Evolutionary conservation across 257 asterid genomes (phyloP).

Genomic region (Gynochthodes officinalis): DNA sequence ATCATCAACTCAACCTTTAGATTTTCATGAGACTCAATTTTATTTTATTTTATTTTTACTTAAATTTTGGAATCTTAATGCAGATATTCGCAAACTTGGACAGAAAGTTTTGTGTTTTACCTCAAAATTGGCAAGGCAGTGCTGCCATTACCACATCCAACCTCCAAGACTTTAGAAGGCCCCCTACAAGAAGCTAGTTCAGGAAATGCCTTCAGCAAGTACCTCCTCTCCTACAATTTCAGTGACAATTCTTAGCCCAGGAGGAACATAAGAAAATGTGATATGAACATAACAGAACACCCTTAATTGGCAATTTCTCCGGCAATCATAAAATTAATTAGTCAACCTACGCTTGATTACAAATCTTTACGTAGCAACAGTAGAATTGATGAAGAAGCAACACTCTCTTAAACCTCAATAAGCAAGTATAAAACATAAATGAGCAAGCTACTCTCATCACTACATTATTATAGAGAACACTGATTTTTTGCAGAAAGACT

Average conservation of each 20-base stretch:
- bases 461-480: neutral
- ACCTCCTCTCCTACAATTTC: slow-evolving; percentile 68
- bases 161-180: slow-evolving; percentile 70
- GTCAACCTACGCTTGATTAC: neutral
- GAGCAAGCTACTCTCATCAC: neutral
- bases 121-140: slow-evolving; percentile 70
- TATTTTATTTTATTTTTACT: neutral
- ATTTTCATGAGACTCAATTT: neutral
- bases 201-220: slow-evolving; percentile 80
- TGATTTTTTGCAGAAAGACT: neutral
- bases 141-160: slow-evolving; percentile 97
- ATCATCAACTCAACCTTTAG: neutral
- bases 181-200: slow-evolving; percentile 65
- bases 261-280: neutral
- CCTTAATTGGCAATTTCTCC: neutral
- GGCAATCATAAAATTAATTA: neutral
- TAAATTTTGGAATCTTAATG: neutral
- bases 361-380: neutral
- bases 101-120: slow-evolving; percentile 14
- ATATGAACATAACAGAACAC: neutral
- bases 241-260: neutral
- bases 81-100: neutral
- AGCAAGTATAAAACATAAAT: neutral
- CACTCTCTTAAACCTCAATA: neutral
- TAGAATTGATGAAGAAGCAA: neutral